Evolutionary conservation across 2,329 filamentous ascomycete species (phyloP), one percentile per base, ranked within the genome.

Genomic region (Bipolaris zeicola): DNA sequence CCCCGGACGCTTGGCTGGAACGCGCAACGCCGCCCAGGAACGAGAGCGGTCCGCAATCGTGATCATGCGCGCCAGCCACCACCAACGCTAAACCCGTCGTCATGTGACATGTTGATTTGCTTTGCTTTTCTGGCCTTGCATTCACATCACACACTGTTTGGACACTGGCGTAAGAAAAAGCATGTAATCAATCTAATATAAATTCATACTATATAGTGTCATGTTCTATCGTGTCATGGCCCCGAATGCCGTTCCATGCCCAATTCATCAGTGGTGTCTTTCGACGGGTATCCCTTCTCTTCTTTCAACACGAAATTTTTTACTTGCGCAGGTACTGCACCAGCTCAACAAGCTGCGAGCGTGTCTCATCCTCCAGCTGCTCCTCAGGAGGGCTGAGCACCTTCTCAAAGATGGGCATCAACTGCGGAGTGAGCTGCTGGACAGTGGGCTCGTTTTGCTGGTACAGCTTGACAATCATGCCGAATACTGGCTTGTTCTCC

Each of bases 401-500:
- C 69, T 89, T 82, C 72, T 90, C 85, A 65, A 95, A 90, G 57
- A 93, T 78, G 11, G 85, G 83, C 63, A 92, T 79, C 55, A 95
- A 81, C 71, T 86, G 83, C 36, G 86, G 83, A 4, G 90, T 92
- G 44, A 92, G 82, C 67, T 85, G 81, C 76, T 88, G 85, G 44
- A 93, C 83, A 1, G 87, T 89, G 11, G 83, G 79, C 77, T 94
- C 89, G 63, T 86, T 84, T 60, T 84, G 80, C 66, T 89, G 85
- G 76, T 92, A 97, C 63, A 98, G 85, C 77, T 90, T 88, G 77
- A 91, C 89, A 70, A 99, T 89, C 86, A 93, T 96, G 76, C 89
- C 85, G 80, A 89, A 99, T 58, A 98, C 88, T 7, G 95, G 92
- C 69, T 91, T 91, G 79, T 99, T 98, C 85, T 98, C 95, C 78